These are phyloP conservation scores for Aspergillus spinulosporus DNA, from an alignment of 2,329 filamentous ascomycete genomes.

Conservation along the genomic window DNA sequence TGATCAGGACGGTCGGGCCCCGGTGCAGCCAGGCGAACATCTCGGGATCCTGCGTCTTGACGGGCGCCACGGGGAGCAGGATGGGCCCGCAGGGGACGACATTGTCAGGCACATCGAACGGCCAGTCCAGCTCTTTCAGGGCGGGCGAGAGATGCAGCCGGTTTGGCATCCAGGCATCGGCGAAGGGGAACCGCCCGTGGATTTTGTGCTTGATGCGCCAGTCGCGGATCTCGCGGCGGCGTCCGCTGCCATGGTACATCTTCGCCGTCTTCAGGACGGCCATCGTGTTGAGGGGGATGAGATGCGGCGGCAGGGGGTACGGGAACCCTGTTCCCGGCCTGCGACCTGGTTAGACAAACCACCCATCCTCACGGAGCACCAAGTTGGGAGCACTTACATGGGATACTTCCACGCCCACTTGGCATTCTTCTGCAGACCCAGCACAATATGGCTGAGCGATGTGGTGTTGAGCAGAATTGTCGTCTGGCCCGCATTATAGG, in stretches of 20 bases:
- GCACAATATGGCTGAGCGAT: conserved; percentile 45
- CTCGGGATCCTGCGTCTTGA: conserved; percentile 44
- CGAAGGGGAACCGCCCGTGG: conserved; percentile 30
- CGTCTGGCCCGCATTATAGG: conserved; percentile 35
- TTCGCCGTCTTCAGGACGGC: conserved; percentile 32
- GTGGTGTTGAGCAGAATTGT: conserved; percentile 49
- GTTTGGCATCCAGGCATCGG: conserved; percentile 28
- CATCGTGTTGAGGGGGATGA: conserved; percentile 47
- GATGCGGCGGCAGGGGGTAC: conserved; percentile 49
- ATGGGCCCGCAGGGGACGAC: conserved; percentile 53
- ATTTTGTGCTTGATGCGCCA: conserved; percentile 30
- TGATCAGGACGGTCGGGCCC: conserved; percentile 51
- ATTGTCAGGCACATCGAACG: conserved; percentile 41
- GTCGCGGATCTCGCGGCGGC: conserved; percentile 25
- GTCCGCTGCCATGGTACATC: conserved; percentile 29
- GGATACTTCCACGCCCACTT: conserved; percentile 37
- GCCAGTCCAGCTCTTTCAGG: conserved; percentile 44
- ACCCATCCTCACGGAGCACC: background rate
- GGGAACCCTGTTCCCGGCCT: conserved; percentile 49
- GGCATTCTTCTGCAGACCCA: conserved; percentile 41
- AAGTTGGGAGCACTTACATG: conserved; percentile 23
- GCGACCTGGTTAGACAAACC: background rate
- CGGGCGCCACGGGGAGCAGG: conserved; percentile 34
- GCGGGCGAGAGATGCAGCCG: conserved; percentile 32
- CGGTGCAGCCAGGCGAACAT: conserved; percentile 46